These are phyloP conservation scores for Erigeron canadensis DNA, from an alignment of 129 eudicot species.

Conservation along the genomic window DNA sequence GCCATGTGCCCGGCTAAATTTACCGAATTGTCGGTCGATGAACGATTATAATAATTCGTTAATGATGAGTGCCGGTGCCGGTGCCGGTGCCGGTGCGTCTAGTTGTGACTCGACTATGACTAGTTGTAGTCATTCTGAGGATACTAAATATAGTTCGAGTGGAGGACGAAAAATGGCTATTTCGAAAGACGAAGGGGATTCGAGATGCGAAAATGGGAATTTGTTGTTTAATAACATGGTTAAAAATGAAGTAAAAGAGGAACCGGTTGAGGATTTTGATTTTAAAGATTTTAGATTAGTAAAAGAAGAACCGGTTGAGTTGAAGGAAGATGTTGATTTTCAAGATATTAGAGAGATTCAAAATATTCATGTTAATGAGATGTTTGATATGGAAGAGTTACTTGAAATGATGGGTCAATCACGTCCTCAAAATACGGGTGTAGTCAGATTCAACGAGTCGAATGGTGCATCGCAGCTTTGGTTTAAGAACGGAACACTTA, in stretches of 20 bases:
- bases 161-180: not conserved
- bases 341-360: not conserved
- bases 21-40: constrained; percentile 20
- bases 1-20: constrained; percentile 60
- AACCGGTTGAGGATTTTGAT: not conserved
- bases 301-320: constrained; percentile 12
- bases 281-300: not conserved
- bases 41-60: constrained; percentile 19
- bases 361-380: constrained; percentile 37
- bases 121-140: constrained; percentile 36
- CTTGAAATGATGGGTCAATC: constrained; percentile 37
- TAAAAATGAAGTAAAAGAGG: constrained; percentile 26
- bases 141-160: not conserved
- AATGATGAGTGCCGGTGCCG: not conserved
- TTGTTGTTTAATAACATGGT: not conserved
- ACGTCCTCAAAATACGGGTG: not conserved
- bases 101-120: constrained; percentile 33
- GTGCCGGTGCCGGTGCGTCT: constrained; percentile 14
- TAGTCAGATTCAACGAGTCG: not conserved
- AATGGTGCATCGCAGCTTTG: not conserved
- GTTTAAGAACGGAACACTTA: not conserved
- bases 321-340: not conserved
- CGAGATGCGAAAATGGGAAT: not conserved
- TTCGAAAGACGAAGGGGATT: constrained; percentile 23
- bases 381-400: constrained; percentile 68